These are phyloP conservation scores for Aspergillus coremiiformis DNA, from an alignment of 495 filamentous ascomycete species.

Conservation along the genomic window DNA sequence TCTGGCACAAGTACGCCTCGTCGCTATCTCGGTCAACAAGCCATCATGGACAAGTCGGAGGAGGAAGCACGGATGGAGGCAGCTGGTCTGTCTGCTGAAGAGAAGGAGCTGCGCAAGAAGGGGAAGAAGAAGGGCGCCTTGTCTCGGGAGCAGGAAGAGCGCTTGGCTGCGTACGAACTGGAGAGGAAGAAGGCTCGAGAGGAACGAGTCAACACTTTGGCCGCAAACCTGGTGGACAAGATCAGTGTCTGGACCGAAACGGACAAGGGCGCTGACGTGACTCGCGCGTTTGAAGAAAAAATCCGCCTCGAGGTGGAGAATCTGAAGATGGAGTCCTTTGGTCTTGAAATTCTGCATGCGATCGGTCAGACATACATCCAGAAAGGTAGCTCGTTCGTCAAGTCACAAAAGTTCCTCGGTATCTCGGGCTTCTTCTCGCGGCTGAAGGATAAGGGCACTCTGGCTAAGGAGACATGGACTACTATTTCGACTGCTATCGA, in stretches of 20 bases:
- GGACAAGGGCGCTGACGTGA: slow-evolving; percentile 80
- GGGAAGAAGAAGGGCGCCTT: slow-evolving; percentile 85
- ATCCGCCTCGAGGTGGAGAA: slow-evolving; percentile 94
- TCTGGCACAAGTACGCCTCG: slow-evolving; percentile 65
- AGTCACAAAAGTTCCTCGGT: slow-evolving; percentile 93
- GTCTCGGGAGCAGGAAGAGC: slow-evolving; percentile 83
- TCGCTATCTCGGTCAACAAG: slow-evolving; percentile 63
- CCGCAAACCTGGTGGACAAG: slow-evolving; percentile 78
- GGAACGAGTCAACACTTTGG: slow-evolving; percentile 78
- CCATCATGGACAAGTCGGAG: slow-evolving; percentile 82
- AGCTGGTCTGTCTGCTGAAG: slow-evolving; percentile 63
- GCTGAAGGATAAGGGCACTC: slow-evolving; percentile 92
- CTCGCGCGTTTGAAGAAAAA: slow-evolving; percentile 84
- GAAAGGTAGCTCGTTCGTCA: slow-evolving; percentile 81
- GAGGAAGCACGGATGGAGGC: slow-evolving; percentile 70
- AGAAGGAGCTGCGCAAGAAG: slow-evolving; percentile 69
- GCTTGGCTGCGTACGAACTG: slow-evolving; percentile 77
- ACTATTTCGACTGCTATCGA: slow-evolving; percentile 97
- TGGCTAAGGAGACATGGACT: slow-evolving; percentile 97
- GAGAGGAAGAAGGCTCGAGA: slow-evolving; percentile 81
- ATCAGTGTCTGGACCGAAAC: slow-evolving; percentile 97
- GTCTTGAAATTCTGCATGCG: slow-evolving; percentile 92
- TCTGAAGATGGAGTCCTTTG: slow-evolving; percentile 98
- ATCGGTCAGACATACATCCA: slow-evolving; percentile 83
- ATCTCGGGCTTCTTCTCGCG: slow-evolving; percentile 89